phyloP scores from a whole-genome alignment of 1,139 yeast species.

The Protomyces arabidopsidicola region DNA sequence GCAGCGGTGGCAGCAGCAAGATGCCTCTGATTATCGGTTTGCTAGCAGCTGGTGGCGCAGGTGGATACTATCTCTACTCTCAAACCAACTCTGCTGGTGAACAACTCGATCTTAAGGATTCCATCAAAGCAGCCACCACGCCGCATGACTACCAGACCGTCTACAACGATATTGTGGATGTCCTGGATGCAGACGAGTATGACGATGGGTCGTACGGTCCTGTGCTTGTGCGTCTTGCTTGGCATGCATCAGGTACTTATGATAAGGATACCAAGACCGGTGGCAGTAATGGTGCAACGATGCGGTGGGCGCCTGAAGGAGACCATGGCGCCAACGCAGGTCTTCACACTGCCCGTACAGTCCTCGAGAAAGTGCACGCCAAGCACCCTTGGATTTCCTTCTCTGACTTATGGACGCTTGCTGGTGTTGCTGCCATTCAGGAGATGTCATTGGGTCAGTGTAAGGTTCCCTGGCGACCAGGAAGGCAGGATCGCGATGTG shows the following conservation, averaged over 20 bases:
- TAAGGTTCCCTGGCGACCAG: slow-evolving; percentile 54
- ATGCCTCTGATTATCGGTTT: slow-evolving; percentile 1
- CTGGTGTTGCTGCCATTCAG: slow-evolving; percentile 59
- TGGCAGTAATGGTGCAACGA: slow-evolving; percentile 66
- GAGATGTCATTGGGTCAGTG: slow-evolving; percentile 56
- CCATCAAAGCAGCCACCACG: slow-evolving; percentile 14
- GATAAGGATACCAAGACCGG: slow-evolving; percentile 54
- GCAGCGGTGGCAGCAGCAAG: not conserved
- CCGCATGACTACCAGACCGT: slow-evolving; percentile 20
- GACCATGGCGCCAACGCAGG: slow-evolving; percentile 65
- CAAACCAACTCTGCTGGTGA: slow-evolving; percentile 23
- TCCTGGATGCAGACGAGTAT: slow-evolving; percentile 46
- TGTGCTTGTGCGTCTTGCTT: slow-evolving; percentile 57
- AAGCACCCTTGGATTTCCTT: slow-evolving; percentile 57
- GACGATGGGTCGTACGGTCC: slow-evolving; percentile 70
- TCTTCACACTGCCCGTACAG: slow-evolving; percentile 52
- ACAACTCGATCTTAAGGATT: slow-evolving; percentile 15
- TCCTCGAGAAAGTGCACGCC: slow-evolving; percentile 55
- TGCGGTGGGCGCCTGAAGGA: slow-evolving; percentile 47
- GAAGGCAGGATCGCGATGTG: slow-evolving; percentile 58
- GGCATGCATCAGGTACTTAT: slow-evolving; percentile 70
- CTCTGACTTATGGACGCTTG: slow-evolving; percentile 64
- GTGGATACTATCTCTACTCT: slow-evolving; percentile 22
- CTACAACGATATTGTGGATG: slow-evolving; percentile 22
- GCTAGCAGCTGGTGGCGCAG: slow-evolving; percentile 16